Base-by-base conservation (phyloP, 2,329 filamentous ascomycete genomes). In the Neofusicoccum umdonicola region DNA sequence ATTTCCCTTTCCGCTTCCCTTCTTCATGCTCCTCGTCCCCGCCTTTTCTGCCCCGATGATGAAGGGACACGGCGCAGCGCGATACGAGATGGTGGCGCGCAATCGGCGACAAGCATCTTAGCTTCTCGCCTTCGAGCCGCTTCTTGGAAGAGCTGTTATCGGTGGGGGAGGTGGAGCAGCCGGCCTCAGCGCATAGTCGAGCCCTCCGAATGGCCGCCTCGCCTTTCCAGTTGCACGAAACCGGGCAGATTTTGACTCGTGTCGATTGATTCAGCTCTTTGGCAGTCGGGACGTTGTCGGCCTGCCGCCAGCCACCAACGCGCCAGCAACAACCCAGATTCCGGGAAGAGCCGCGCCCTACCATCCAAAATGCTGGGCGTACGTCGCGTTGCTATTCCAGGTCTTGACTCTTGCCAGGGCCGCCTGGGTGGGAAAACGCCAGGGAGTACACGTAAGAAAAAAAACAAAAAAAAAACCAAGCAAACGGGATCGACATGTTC, bases 331-430 rank as follows among this genome's bases (percentile, higher is more conserved):
- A 58, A 34, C 54, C 54, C 54, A 45, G 54, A 11, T 34, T 13
- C 54, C 54, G 54, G 54, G n/a, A 34, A 58, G 54, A 58, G 54
- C 54, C 54, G 54, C 54, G 54, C 27, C n/a, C 37, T 19, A 17
- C 22, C 15, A 45, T 35, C 54, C 54, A 17, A 15, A 31, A 8
- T 35, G 17, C 54, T 58, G 54, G 54, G 54, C 54, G 19, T 22
- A 58, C 54, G 54, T 58, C 54, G 19, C 52, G 31, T 9, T 45
- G 15, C 41, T 27, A n/a, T 34, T 45, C 54, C 39, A 34, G 41
- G 39, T 34, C 41, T 8, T 44, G 47, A 31, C 27, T 31, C 17
- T 51, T 9, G 17, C 54, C 17, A 22, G 39, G 39, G 41, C 11
- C 22, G 22, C 22, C 22, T 22, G 22, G 22, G 22, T 22, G 22